Base-by-base conservation (phyloP, 352 stramenopile species). In the Thalassiosira sp. region DNA sequence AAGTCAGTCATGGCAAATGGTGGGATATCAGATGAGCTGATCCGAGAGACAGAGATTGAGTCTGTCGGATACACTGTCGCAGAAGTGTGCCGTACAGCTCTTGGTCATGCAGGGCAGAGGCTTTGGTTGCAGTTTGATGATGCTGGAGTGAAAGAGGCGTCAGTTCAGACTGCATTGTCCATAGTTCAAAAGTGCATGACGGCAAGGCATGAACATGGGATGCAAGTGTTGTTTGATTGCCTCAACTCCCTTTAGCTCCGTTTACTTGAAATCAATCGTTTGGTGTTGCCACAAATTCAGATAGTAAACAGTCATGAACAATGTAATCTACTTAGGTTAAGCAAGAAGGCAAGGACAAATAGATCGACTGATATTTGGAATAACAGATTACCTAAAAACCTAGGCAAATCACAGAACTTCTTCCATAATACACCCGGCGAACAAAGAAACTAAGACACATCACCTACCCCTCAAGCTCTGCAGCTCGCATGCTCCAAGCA, bases 91-190 rank as follows among this genome's bases (percentile, higher is more conserved):
- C 68, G 86, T 18, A 91, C 86, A 3, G 79, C 81, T 11, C 65
- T 91, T n/a, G 86, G 78, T 16, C 86, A 86, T 77, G 86, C 86
- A 16, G 86, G 86, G 13, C 75, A 79, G 45, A 64, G 86, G 5
- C 67, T 82, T 10, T 91, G 86, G 86, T 64, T 91, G 37, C 86
- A 91, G 72, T 91, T 91, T 68, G 83, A 91, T 40, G 76, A 91
- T 65, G 24, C 61, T 16, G 54, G 72, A 31, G 62, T 76, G 2
- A 89, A 89, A 46, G 73, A 81, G 40, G 74, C 72, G 3, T 54
- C 86, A 10, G 67, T 81, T 66, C 74, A 85, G 57, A 79, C 69
- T 16, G 82, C 83, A 8, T 65, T 91, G 61, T 54, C 79, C n/a
- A 74, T 89, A 25, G 86, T 89, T 3, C 69, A 83, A 51, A 86